Conservation (phyloP, 23 red algal species). For the Porphyridium purpureum region DNA sequence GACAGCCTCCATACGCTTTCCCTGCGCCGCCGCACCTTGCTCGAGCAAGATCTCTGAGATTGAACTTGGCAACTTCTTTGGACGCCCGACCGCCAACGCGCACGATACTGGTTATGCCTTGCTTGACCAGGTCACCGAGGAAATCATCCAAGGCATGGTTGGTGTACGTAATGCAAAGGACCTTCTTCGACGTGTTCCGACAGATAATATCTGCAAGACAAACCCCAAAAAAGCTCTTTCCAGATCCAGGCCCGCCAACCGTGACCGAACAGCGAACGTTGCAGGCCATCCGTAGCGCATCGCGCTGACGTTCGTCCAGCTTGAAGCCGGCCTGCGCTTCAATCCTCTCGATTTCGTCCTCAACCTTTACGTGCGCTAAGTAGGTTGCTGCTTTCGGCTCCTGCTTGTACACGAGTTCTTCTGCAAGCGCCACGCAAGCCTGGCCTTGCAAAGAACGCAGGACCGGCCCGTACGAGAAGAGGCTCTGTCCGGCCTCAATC, state of each 20-base stretch:
- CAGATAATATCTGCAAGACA: neutral
- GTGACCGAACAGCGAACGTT: neutral
- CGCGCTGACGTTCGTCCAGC: neutral
- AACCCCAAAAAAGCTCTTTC: neutral
- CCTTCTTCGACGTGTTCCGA: neutral
- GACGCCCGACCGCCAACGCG: neutral
- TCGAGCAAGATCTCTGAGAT: neutral
- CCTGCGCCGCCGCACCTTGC: neutral
- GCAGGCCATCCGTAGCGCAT: neutral
- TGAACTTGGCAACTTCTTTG: neutral
- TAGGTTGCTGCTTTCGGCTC: neutral
- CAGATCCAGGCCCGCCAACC: neutral
- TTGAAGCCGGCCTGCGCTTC: neutral
- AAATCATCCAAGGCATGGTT: conserved; percentile 1
- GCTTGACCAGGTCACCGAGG: neutral
- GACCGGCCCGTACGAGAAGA: neutral
- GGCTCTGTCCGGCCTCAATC: neutral
- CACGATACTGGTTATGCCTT: neutral
- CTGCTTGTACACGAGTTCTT: neutral
- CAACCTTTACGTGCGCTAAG: neutral
- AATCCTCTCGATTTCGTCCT: neutral
- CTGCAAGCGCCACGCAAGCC: neutral
- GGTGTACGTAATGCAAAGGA: neutral
- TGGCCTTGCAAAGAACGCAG: neutral
- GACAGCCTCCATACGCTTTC: no score